phyloP scores from a whole-genome alignment of 306 rosid species.

The Cucurbita maxima region DNA sequence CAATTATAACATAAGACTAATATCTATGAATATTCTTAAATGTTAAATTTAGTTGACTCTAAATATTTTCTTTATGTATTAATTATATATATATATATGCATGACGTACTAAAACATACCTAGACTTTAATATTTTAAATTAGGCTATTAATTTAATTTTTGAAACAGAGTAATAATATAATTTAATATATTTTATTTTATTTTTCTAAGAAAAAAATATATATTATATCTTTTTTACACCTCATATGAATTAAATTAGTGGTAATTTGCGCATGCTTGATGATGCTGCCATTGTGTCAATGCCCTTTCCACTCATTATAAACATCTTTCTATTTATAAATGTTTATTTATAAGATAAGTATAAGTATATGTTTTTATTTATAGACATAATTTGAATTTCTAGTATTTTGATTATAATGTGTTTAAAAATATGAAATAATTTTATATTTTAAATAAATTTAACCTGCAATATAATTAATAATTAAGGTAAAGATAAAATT shows the following conservation, averaged over 20 bases:
- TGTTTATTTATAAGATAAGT: too few species aligned
- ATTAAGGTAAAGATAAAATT: too few species aligned
- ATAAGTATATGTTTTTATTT: background rate
- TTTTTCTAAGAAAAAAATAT: background rate
- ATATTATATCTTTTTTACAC: background rate
- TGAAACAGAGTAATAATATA: too few species aligned
- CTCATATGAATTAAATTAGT: background rate
- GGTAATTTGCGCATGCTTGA: background rate
- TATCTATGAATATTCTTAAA: background rate
- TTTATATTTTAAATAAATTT: background rate
- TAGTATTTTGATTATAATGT: background rate
- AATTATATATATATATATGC: background rate
- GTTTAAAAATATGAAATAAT: background rate
- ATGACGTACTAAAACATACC: background rate
- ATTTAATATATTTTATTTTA: background rate
- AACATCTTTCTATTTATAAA: background rate
- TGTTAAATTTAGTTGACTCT: background rate
- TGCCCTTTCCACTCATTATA: background rate
- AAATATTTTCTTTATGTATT: background rate
- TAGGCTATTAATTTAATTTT: too few species aligned
- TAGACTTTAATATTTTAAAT: background rate
- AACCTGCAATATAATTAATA: too few species aligned
- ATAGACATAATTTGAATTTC: background rate
- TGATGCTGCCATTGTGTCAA: background rate
- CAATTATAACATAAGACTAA: background rate